Percentiles rank a stretch among this genome's conserved stretches.
Evolutionary conservation across 768 basidiomycete genomes (phyloP).

Genomic region (Lyophyllum semitale): DNA sequence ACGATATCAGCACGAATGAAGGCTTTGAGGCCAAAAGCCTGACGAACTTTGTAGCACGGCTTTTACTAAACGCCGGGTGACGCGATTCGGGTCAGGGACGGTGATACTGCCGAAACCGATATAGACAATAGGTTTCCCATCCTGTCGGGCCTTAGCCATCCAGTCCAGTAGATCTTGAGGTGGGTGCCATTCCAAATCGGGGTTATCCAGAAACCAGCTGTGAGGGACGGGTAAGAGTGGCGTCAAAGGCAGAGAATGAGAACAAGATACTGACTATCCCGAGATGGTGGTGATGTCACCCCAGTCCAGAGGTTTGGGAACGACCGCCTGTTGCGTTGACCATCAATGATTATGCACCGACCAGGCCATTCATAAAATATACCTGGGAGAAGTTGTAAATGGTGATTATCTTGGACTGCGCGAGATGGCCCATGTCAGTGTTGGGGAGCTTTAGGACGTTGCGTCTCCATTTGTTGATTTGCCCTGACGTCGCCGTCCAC

Average conservation of each 20-base stretch:
- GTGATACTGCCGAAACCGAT: slow-evolving; percentile 75
- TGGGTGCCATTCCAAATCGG: slow-evolving; percentile 59
- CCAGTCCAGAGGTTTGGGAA: slow-evolving; percentile 74
- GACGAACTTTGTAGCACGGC: slow-evolving; percentile 59
- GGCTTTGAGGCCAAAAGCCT: neutral
- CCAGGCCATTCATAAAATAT: slow-evolving; percentile 2
- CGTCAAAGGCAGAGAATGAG: neutral
- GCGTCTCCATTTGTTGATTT: slow-evolving; percentile 68
- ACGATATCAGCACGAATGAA: neutral
- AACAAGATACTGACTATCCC: slow-evolving; percentile 47
- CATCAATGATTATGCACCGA: neutral
- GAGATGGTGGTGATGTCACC: slow-evolving; percentile 56
- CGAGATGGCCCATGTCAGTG: slow-evolving; percentile 62
- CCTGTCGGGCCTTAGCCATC: slow-evolving; percentile 55
- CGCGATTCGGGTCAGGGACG: slow-evolving; percentile 56
- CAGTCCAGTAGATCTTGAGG: slow-evolving; percentile 50
- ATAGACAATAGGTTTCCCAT: slow-evolving; percentile 65
- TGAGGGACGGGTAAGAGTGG: neutral
- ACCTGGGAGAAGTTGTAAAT: slow-evolving; percentile 71
- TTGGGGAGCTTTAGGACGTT: slow-evolving; percentile 46
- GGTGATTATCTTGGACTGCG: slow-evolving; percentile 61
- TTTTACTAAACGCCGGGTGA: slow-evolving; percentile 57
- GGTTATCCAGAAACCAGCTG: slow-evolving; percentile 69
- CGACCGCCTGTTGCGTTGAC: slow-evolving; percentile 43
- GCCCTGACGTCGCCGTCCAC: slow-evolving; percentile 65